These are phyloP conservation scores for Emmonsiellopsis sp. DNA, from an alignment of 2,329 filamentous ascomycete genomes.

Conservation along the genomic window DNA sequence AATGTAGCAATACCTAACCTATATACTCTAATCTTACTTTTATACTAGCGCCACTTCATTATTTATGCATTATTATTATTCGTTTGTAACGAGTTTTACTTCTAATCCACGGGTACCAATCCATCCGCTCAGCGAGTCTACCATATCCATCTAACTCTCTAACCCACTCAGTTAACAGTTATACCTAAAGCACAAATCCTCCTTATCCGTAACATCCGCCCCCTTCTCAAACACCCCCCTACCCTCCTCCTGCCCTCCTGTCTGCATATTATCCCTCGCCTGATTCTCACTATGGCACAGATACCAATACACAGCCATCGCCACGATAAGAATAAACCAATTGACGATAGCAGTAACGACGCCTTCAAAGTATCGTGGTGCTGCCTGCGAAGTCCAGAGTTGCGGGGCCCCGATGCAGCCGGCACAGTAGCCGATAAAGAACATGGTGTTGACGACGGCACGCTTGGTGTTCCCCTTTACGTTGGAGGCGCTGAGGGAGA, in stretches of 20 bases:
- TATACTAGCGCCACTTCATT: not conserved
- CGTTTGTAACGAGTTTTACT: not conserved
- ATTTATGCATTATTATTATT: not conserved
- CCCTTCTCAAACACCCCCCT: not conserved
- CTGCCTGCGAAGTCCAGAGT: slow-evolving; percentile 33
- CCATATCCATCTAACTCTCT: too few relatives aligned
- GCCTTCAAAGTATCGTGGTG: slow-evolving; percentile 36
- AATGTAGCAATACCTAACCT: not conserved
- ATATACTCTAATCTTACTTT: not conserved
- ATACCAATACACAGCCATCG: slow-evolving; percentile 26
- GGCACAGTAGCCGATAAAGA: slow-evolving; percentile 44
- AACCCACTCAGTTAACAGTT: not conserved
- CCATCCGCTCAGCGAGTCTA: too few relatives aligned
- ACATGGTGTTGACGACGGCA: slow-evolving; percentile 36
- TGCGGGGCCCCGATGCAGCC: slow-evolving; percentile 42
- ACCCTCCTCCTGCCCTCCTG: not conserved
- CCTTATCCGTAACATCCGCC: not conserved
- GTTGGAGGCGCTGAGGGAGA: slow-evolving; percentile 40
- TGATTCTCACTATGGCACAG: slow-evolving; percentile 30
- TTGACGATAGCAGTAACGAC: slow-evolving; percentile 39
- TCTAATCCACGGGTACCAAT: not conserved
- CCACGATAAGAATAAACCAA: slow-evolving; percentile 33
- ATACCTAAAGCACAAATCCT: not conserved
- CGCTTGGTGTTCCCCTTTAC: slow-evolving; percentile 46
- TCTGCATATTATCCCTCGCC: not conserved